A percentile compares a stretch with the other conserved stretches of the same genome.
These are phyloP conservation scores for Avena insularis DNA, from an alignment of 176 grass and related monocot species.

Conservation along the genomic window DNA sequence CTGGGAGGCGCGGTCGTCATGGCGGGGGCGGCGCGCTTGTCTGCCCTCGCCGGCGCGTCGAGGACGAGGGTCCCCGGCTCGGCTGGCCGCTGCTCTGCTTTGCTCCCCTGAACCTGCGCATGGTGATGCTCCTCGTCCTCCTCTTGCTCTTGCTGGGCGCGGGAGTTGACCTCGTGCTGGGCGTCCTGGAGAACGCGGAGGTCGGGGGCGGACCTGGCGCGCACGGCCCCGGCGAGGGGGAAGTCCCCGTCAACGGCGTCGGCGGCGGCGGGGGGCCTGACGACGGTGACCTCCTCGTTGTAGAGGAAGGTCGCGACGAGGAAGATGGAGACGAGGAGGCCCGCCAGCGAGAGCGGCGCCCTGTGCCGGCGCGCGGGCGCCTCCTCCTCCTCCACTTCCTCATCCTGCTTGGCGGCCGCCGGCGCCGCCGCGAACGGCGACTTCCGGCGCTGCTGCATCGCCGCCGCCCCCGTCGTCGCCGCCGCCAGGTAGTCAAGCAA, in stretches of 20 bases:
- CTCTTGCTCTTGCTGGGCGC: background rate
- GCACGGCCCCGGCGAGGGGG: constrained; percentile 28
- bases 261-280: constrained; percentile 43
- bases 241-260: constrained; percentile 36
- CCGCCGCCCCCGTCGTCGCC: background rate
- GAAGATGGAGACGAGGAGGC: constrained; percentile 63
- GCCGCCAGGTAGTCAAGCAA: background rate
- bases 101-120: background rate
- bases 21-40: background rate
- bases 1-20: background rate
- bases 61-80: background rate
- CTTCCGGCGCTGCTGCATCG: constrained; percentile 68
- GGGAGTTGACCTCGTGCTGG: constrained; percentile 41
- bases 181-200: constrained; percentile 57
- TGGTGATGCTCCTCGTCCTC: background rate
- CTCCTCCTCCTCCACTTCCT: constrained; percentile 25
- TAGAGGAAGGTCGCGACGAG: constrained; percentile 73
- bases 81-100: background rate
- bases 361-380: constrained; percentile 47
- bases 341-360: constrained; percentile 55
- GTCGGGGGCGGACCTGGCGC: constrained; percentile 27
- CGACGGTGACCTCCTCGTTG: constrained; percentile 62
- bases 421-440: constrained; percentile 45
- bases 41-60: background rate
- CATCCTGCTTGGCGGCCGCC: constrained; percentile 47